These are phyloP conservation scores for Exobasidium cylindrosporum DNA, from an alignment of 1,284 basidiomycete genomes.

Conservation along the genomic window DNA sequence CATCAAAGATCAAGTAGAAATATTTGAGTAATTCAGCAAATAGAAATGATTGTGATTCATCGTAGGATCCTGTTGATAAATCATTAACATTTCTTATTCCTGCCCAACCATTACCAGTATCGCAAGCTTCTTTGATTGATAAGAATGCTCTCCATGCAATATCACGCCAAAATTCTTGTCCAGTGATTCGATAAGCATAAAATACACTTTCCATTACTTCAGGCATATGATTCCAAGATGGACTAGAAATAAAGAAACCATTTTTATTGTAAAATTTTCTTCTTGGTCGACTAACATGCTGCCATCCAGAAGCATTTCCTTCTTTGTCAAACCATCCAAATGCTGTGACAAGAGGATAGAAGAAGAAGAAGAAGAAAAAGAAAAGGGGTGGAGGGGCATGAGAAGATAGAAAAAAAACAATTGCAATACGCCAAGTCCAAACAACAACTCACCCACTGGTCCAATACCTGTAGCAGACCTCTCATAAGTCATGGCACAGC, in stretches of 20 bases:
- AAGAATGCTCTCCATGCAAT: constrained; percentile 4
- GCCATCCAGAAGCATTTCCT: background rate
- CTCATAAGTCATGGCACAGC: constrained; percentile 15
- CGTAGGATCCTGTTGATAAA: background rate
- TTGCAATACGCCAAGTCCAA: too few relatives aligned
- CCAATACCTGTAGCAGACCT: constrained; percentile 1
- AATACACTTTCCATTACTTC: constrained; percentile 5
- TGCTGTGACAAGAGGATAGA: too few relatives aligned
- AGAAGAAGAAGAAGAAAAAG: too few relatives aligned
- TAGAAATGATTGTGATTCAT: background rate
- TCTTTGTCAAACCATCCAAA: constrained; percentile 8
- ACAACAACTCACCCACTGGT: background rate
- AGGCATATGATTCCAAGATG: background rate
- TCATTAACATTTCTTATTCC: constrained; percentile 12
- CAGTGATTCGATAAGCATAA: constrained; percentile 7
- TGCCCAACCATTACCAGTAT: background rate
- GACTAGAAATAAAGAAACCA: constrained; percentile 1
- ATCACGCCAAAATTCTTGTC: constrained; percentile 7
- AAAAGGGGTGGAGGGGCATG: too few relatives aligned
- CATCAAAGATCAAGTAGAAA: constrained; percentile 13
- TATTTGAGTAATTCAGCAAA: constrained; percentile 10
- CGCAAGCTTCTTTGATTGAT: background rate
- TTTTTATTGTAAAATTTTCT: background rate
- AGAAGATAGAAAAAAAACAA: too few relatives aligned
- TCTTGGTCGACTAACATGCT: background rate